These are phyloP conservation scores for Pseudogymnoascus pannorum DNA, from an alignment of 2,329 filamentous ascomycete genomes.

Conservation along the genomic window DNA sequence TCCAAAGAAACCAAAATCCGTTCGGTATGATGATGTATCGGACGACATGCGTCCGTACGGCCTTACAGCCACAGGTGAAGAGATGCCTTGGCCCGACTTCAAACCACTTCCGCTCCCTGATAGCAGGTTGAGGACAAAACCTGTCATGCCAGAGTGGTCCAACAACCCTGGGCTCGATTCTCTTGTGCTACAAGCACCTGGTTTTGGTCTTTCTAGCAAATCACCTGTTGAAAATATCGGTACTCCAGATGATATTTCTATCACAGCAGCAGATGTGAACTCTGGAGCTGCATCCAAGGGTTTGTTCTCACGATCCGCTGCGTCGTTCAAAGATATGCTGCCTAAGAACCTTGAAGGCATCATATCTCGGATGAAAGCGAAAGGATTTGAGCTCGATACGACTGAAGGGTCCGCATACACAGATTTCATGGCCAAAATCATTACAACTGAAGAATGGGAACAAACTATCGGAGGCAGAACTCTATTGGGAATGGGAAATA, in stretches of 20 bases:
- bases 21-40: background rate
- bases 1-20: background rate
- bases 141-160: constrained; percentile 9
- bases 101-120: background rate
- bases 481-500: constrained; percentile 28
- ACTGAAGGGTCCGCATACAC: constrained; percentile 12
- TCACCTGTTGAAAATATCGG: background rate
- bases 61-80: background rate
- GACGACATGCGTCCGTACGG: constrained; percentile 2
- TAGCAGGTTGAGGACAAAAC: background rate
- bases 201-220: background rate
- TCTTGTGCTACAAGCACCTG: background rate
- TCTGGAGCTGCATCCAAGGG: background rate
- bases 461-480: constrained; percentile 30
- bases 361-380: constrained; percentile 22
- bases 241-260: background rate
- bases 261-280: background rate
- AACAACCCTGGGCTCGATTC: constrained; percentile 8
- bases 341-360: constrained; percentile 30
- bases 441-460: constrained; percentile 41
- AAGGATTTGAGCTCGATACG: constrained; percentile 11
- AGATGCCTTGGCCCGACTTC: constrained; percentile 9
- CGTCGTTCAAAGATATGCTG: constrained; percentile 25
- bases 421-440: constrained; percentile 29
- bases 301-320: background rate